Evolutionary conservation across 75 land plant genomes (phyloP).

Genomic region (Gnetum montanum): DNA sequence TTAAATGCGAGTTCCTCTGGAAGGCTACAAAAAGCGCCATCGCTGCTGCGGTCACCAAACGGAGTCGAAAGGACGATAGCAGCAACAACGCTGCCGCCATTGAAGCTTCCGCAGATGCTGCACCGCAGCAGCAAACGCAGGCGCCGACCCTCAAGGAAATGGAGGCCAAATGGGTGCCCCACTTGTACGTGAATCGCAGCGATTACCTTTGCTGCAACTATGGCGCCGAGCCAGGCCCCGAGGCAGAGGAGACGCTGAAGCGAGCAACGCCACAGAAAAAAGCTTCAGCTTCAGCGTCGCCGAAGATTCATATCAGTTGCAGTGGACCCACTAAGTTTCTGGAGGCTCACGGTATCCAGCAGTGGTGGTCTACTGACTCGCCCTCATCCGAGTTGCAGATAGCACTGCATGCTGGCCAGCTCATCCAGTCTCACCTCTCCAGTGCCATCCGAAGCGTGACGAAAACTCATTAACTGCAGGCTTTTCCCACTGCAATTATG

Average conservation of each 20-base stretch:
- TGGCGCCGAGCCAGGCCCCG: constrained; percentile 15
- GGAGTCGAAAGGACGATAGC: no score
- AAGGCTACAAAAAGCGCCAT: constrained; percentile 8
- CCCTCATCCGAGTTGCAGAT: constrained; percentile 45
- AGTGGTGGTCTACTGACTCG: constrained; percentile 70
- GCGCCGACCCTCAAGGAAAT: no score
- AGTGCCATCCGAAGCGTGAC: no score
- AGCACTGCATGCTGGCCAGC: constrained; percentile 32
- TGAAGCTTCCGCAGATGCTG: no score
- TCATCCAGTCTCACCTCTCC: no score
- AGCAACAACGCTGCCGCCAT: no score
- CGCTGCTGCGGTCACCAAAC: no score
- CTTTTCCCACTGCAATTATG: no score
- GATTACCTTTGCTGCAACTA: constrained; percentile 64
- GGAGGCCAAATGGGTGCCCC: constrained; percentile 60
- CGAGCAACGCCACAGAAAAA: no score
- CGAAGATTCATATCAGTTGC: no score
- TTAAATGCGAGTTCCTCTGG: constrained; percentile 38
- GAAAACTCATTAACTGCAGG: no score
- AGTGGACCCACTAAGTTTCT: constrained; percentile 57
- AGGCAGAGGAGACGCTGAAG: not conserved
- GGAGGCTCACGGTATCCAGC: constrained; percentile 67
- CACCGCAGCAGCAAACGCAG: constrained; percentile 12
- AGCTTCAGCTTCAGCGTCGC: no score
- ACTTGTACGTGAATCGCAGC: constrained; percentile 60